phyloP scores from a whole-genome alignment of 495 filamentous ascomycete species.

The Beverwykella pulmonaria region DNA sequence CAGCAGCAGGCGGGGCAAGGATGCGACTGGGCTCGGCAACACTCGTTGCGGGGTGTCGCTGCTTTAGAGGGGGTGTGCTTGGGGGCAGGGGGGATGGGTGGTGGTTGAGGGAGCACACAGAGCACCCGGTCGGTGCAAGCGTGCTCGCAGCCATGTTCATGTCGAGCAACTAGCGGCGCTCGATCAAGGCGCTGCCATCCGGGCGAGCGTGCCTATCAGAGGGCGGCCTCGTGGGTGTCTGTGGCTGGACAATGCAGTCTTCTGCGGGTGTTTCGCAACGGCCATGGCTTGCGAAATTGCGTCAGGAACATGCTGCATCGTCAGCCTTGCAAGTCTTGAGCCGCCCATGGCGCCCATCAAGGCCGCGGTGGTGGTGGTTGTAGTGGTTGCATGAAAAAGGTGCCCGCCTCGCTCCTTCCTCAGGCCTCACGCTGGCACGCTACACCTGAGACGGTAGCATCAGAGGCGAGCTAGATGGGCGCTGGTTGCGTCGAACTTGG shows the following conservation, averaged over 20 bases:
- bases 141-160: slow-evolving; percentile 19
- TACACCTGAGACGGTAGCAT: not conserved
- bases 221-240: slow-evolving; percentile 1
- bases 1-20: slow-evolving; percentile 26
- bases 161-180: slow-evolving; percentile 20
- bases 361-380: not conserved
- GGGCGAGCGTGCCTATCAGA: slow-evolving; percentile 36
- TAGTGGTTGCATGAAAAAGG: slow-evolving; percentile 25
- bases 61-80: slow-evolving; percentile 24
- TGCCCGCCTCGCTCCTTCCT: not conserved
- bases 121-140: not conserved
- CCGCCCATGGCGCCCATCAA: slow-evolving; percentile 30
- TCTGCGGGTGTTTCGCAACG: slow-evolving; percentile 36
- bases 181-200: slow-evolving; percentile 19
- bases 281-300: slow-evolving; percentile 38
- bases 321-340: slow-evolving; percentile 38
- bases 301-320: slow-evolving; percentile 37
- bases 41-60: slow-evolving; percentile 40
- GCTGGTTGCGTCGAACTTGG: slow-evolving; percentile 1
- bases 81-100: not conserved
- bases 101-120: slow-evolving; percentile 8
- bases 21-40: slow-evolving; percentile 40
- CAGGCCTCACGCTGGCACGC: slow-evolving; percentile 20
- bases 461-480: not conserved
- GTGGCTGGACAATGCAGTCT: slow-evolving; percentile 29